These are phyloP conservation scores for Botryosphaeria dothidea DNA, from an alignment of 2,329 filamentous ascomycete species.

Conservation along the genomic window DNA sequence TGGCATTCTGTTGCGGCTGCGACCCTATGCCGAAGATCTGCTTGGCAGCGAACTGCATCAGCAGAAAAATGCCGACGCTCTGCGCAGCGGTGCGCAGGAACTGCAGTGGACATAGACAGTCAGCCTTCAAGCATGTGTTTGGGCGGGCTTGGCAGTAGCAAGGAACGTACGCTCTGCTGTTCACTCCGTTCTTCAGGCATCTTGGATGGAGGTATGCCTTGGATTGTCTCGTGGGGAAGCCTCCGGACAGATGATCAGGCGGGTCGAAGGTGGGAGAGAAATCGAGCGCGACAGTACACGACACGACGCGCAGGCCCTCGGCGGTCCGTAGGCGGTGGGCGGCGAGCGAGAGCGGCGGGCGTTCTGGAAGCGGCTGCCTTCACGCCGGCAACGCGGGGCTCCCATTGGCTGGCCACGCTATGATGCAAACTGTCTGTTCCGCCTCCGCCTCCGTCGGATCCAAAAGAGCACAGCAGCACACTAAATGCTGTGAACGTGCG, in stretches of 20 bases:
- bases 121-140: background rate
- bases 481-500: slow-evolving; percentile 4
- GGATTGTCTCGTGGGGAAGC: background rate
- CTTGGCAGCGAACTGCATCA: slow-evolving; percentile 58
- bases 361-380: background rate
- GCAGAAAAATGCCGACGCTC: slow-evolving; percentile 60
- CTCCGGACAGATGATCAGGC: background rate
- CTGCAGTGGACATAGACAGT: slow-evolving; percentile 23
- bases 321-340: background rate
- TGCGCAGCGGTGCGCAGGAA: slow-evolving; percentile 48
- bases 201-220: slow-evolving; percentile 10
- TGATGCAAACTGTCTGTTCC: slow-evolving; percentile 14
- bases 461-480: slow-evolving; percentile 3
- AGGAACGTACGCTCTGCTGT: slow-evolving; percentile 18
- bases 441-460: background rate
- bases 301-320: slow-evolving; percentile 2
- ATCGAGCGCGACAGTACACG: background rate
- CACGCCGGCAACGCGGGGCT: background rate
- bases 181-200: slow-evolving; percentile 21
- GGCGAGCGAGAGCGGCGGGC: background rate
- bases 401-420: slow-evolving; percentile 7
- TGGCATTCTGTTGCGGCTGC: slow-evolving; percentile 20
- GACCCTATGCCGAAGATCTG: slow-evolving; percentile 51
- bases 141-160: background rate
- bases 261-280: background rate